A percentile compares a stretch with the other conserved stretches of the same genome.
phyloP scores from a whole-genome alignment of 176 grass and related monocot species.

The Thinopyrum elongatum region DNA sequence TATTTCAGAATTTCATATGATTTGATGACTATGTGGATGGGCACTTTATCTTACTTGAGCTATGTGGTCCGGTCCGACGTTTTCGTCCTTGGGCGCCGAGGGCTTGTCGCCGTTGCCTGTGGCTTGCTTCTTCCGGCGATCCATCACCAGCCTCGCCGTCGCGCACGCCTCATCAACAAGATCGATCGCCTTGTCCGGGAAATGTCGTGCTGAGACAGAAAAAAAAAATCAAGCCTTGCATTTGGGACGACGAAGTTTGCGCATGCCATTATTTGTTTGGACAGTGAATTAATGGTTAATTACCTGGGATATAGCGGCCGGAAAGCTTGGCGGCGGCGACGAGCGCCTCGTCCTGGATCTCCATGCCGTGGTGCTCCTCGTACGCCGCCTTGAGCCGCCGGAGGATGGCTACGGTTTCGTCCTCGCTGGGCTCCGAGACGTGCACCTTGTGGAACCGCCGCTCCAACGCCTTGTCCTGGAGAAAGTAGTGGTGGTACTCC shows the following conservation, averaged over 20 bases:
- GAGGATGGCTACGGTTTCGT: slow-evolving; percentile 60
- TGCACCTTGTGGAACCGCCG: slow-evolving; percentile 77
- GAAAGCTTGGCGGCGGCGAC: slow-evolving; percentile 71
- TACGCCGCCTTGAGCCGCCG: slow-evolving; percentile 71
- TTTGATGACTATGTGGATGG: background rate
- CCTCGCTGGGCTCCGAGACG: slow-evolving; percentile 65
- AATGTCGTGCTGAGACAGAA: slow-evolving; percentile 38
- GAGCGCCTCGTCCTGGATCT: slow-evolving; percentile 62
- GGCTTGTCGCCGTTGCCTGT: background rate
- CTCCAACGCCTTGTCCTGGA: slow-evolving; percentile 66
- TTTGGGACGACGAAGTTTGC: background rate
- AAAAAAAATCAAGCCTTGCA: background rate
- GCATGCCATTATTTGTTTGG: background rate
- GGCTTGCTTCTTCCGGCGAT: slow-evolving; percentile 43
- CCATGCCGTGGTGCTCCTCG: slow-evolving; percentile 74
- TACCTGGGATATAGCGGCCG: slow-evolving; percentile 53
- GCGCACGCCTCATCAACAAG: slow-evolving; percentile 81
- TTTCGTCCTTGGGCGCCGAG: slow-evolving; percentile 1
- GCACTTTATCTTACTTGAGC: background rate
- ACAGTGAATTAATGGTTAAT: too few relatives aligned
- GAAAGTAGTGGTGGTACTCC: slow-evolving; percentile 69
- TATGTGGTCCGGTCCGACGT: background rate
- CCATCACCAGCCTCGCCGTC: slow-evolving; percentile 66
- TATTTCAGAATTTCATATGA: background rate
- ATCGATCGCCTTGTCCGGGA: slow-evolving; percentile 78